Conservation (phyloP, 2,329 filamentous ascomycete species). For the Ophiostoma sp. region DNA sequence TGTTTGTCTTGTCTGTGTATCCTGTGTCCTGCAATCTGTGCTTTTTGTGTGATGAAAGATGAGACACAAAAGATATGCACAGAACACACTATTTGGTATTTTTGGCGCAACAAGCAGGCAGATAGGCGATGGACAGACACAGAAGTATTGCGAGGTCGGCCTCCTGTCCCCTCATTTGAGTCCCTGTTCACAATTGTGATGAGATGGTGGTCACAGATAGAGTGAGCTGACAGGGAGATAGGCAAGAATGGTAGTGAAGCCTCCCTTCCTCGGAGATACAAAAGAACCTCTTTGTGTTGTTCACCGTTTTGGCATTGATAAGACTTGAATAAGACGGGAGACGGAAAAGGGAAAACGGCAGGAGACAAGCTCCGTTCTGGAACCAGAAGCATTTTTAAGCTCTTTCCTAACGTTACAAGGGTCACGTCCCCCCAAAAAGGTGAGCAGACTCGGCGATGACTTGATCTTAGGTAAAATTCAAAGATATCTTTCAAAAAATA, state of each 20-base stretch:
- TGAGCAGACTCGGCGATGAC: not conserved
- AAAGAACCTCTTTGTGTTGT: not conserved
- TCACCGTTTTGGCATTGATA: not conserved
- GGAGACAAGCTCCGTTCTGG: not conserved
- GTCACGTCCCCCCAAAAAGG: not conserved
- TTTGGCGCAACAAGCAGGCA: not conserved
- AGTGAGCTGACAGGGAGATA: not conserved
- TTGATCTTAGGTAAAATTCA: not conserved
- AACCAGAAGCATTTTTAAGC: not conserved
- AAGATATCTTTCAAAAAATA: not conserved
- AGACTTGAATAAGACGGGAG: not conserved
- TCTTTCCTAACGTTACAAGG: not conserved
- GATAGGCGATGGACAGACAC: not conserved
- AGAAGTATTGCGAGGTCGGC: slow-evolving; percentile 1
- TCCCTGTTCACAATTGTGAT: not conserved
- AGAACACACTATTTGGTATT: not conserved
- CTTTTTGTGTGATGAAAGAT: slow-evolving; percentile 7
- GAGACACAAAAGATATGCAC: slow-evolving; percentile 4
- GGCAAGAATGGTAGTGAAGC: not conserved
- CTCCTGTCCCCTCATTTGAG: not conserved
- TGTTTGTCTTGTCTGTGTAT: not conserved
- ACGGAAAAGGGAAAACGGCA: not conserved
- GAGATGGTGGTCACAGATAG: not conserved
- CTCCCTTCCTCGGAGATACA: not conserved
- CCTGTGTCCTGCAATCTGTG: not conserved